phyloP scores from a whole-genome alignment of 1,284 basidiomycete species.

The Limonomyces culmigenus region DNA sequence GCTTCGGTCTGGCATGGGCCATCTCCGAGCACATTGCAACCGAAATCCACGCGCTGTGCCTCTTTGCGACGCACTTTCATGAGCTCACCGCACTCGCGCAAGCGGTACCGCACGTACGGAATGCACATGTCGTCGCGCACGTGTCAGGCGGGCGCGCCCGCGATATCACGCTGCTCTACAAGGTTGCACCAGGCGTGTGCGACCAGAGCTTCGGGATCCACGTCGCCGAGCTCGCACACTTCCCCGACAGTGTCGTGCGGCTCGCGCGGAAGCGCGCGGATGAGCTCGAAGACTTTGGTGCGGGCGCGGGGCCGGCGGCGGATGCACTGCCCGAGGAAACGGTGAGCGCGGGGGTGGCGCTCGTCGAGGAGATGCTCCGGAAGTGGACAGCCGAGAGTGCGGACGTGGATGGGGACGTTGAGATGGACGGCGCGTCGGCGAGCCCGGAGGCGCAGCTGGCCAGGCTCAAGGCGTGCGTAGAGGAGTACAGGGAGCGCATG shows the following conservation, averaged over 20 bases:
- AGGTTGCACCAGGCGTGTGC: conserved; percentile 83
- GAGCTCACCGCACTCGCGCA: conserved; percentile 88
- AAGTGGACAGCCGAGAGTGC: conserved; percentile 34
- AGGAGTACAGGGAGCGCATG: conserved; percentile 49
- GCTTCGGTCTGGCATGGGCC: conserved; percentile 97
- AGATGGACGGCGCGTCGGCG: conserved; percentile 31
- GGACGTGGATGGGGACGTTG: conserved; percentile 33
- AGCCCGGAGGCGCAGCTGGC: conserved; percentile 43
- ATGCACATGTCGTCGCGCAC: conserved; percentile 91
- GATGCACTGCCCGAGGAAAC: conserved; percentile 41
- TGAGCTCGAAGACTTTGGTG: conserved; percentile 87
- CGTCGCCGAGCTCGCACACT: conserved; percentile 91
- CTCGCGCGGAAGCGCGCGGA: conserved; percentile 91
- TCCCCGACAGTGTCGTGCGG: conserved; percentile 56
- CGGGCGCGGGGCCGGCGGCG: conserved; percentile 20
- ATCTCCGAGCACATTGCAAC: conserved; percentile 97
- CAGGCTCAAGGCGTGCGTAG: conserved; percentile 47
- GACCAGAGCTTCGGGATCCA: conserved; percentile 99
- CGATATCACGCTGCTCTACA: conserved; percentile 89
- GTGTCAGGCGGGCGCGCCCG: conserved; percentile 58
- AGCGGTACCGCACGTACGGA: conserved; percentile 78
- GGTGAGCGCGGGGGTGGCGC: conserved; percentile 61
- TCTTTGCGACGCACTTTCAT: conserved; percentile 98
- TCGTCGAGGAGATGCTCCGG: conserved; percentile 69
- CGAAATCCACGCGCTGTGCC: conserved; percentile 80